Conservation (phyloP, 2,329 filamentous ascomycete genomes). For the Fusarium ambrosium region DNA sequence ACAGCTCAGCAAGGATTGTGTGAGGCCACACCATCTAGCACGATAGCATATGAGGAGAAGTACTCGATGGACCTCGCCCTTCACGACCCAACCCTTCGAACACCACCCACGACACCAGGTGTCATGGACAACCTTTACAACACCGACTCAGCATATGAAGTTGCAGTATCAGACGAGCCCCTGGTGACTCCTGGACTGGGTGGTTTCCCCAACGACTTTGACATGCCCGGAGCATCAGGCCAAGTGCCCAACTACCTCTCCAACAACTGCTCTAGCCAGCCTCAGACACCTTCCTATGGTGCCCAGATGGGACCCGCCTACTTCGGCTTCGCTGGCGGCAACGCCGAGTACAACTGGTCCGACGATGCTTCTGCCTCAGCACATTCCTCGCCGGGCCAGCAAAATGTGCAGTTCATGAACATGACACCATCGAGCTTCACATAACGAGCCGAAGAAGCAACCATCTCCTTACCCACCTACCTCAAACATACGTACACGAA, state of each 20-base stretch:
- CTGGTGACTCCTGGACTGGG: conserved; percentile 63
- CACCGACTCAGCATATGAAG: conserved; percentile 56
- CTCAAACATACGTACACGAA: not conserved
- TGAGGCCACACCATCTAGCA: conserved; percentile 56
- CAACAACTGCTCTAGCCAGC: conserved; percentile 58
- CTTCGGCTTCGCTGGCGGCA: conserved; percentile 54
- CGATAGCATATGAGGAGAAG: conserved; percentile 50
- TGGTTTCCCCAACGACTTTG: conserved; percentile 62
- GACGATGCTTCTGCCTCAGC: conserved; percentile 57
- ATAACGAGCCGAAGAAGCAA: conserved; percentile 38
- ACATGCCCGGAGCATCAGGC: conserved; percentile 57
- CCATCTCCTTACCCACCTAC: not conserved
- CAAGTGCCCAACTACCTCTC: conserved; percentile 61
- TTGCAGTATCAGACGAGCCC: conserved; percentile 61
- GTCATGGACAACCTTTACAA: conserved; percentile 58
- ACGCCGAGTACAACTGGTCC: conserved; percentile 67
- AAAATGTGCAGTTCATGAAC: conserved; percentile 53
- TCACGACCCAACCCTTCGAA: conserved; percentile 63
- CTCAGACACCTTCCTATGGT: conserved; percentile 63
- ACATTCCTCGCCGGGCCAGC: conserved; percentile 52
- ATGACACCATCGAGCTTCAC: conserved; percentile 51
- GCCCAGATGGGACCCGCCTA: conserved; percentile 59
- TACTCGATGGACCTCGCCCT: conserved; percentile 48
- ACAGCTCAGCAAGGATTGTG: conserved; percentile 54
- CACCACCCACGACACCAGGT: conserved; percentile 67